Conservation (phyloP, 495 filamentous ascomycete species). For the Bacidia gigantensis region DNA sequence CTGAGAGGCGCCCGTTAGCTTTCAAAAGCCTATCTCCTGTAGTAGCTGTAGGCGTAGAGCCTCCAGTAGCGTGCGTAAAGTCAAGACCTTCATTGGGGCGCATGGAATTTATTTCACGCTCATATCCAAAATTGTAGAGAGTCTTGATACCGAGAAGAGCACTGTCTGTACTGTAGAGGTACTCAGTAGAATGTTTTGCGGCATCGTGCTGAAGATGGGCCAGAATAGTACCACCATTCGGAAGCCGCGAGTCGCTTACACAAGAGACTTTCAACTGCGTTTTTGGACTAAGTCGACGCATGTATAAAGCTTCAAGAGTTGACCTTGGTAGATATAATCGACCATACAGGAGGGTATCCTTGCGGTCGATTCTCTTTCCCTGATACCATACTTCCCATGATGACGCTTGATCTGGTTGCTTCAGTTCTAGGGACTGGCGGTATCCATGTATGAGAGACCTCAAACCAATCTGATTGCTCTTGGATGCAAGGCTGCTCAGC, state of each 20-base stretch:
- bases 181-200: slow-evolving; percentile 80
- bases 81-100: slow-evolving; percentile 3
- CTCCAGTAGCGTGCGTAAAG: background rate
- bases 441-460: slow-evolving; percentile 56
- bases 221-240: slow-evolving; percentile 62
- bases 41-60: slow-evolving; percentile 16
- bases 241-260: slow-evolving; percentile 61
- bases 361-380: slow-evolving; percentile 29
- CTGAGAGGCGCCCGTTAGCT: slow-evolving; percentile 55
- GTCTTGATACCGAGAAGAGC: slow-evolving; percentile 76
- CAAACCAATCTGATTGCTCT: slow-evolving; percentile 47
- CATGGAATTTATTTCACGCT: slow-evolving; percentile 24
- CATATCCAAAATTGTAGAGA: slow-evolving; percentile 85
- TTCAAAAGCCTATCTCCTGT: slow-evolving; percentile 25
- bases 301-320: slow-evolving; percentile 74
- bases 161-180: slow-evolving; percentile 83
- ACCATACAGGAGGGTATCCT: slow-evolving; percentile 68
- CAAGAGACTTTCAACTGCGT: slow-evolving; percentile 68
- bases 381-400: slow-evolving; percentile 38
- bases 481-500: slow-evolving; percentile 39
- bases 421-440: slow-evolving; percentile 44
- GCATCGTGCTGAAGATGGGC: slow-evolving; percentile 76
- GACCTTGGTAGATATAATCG: slow-evolving; percentile 50
- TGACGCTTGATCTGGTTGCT: slow-evolving; percentile 31
- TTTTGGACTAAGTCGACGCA: slow-evolving; percentile 66